Base-by-base conservation (phyloP, 331 rosid species). In the Cydonia oblonga region DNA sequence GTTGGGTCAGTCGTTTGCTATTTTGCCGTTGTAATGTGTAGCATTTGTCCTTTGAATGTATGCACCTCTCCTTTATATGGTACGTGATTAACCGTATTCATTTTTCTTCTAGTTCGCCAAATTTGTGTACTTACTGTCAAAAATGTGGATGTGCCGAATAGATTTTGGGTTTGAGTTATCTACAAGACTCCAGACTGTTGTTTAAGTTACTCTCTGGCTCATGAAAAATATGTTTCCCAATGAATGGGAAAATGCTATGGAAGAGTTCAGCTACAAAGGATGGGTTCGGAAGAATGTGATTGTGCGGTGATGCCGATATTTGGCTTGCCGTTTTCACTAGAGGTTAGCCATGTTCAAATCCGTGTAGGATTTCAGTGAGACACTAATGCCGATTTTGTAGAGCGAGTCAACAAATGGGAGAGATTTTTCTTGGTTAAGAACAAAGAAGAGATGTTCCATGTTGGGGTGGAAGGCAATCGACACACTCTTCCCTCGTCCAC, bases 21-120 rank as follows among this genome's bases (percentile, higher is more conserved):
- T 70, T 71, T 20, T 71, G 42, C 57, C 42, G 13, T 58, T 40
- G 54, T 78, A 57, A 64, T 10, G 72, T 69, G 58, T 53, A 12
- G 15, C 22, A 29, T 69, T 18, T 29, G 1, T 23, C 54, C 42
- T 10, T 42, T 42, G 49, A 42, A 42, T 42, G 49, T 12, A 0
- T 11, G 16, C 49, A 42, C 6, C 5, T 42, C 16, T 42, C 49
- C 5, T 42, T 42, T 42, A 4, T 3, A 12, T 42, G 49, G 49
- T 42, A 12, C 49, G 12, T 42, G 49, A 40, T 42, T 42, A 42
- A 4, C 16, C 16, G 49, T 12, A 42, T 42, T 12, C 49, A 12
- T 40, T 11, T 40, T 40, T 40, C 46, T 40, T 40, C 46, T 40
- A 10, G 46, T 11, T 40, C 15, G 14, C 14, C 46, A 40, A 40